Evolutionary conservation across 441 rosid genomes (phyloP).

Genomic region (Aleurites moluccanus): DNA sequence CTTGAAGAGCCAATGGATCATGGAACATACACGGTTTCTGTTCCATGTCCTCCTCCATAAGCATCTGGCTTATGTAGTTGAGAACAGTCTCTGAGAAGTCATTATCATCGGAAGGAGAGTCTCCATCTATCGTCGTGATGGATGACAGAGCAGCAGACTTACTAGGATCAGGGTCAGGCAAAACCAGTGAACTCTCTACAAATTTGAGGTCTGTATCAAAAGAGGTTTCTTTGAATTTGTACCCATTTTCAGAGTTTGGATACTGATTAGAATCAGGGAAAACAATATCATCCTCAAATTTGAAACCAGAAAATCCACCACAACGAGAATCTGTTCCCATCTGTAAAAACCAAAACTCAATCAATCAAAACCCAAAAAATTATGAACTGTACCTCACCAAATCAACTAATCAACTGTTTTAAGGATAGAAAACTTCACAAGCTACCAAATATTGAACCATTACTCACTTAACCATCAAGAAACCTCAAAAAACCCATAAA

Average conservation of each 20-base stretch:
- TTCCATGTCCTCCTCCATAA: conserved; percentile 79
- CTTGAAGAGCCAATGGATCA: conserved; percentile 68
- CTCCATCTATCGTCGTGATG: conserved; percentile 29
- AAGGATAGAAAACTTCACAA: neutral
- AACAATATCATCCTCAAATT: conserved; percentile 29
- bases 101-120: conserved; percentile 45
- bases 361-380: conserved; percentile 9
- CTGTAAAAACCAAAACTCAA: conserved; percentile 15
- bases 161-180: conserved; percentile 29
- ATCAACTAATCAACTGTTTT: neutral
- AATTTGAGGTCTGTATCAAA: conserved; percentile 24
- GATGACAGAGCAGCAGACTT: conserved; percentile 28
- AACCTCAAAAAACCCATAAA: neutral
- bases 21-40: conserved; percentile 68
- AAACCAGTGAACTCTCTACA: conserved; percentile 21
- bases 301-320: conserved; percentile 30
- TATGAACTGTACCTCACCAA: neutral
- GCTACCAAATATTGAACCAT: neutral
- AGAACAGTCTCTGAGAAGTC: conserved; percentile 48
- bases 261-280: conserved; percentile 29
- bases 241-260: conserved; percentile 22
- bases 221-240: conserved; percentile 21
- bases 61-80: conserved; percentile 68
- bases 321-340: conserved; percentile 42
- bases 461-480: neutral